These are phyloP conservation scores for Boletus subparvulus DNA, from an alignment of 768 basidiomycete genomes.

Conservation along the genomic window DNA sequence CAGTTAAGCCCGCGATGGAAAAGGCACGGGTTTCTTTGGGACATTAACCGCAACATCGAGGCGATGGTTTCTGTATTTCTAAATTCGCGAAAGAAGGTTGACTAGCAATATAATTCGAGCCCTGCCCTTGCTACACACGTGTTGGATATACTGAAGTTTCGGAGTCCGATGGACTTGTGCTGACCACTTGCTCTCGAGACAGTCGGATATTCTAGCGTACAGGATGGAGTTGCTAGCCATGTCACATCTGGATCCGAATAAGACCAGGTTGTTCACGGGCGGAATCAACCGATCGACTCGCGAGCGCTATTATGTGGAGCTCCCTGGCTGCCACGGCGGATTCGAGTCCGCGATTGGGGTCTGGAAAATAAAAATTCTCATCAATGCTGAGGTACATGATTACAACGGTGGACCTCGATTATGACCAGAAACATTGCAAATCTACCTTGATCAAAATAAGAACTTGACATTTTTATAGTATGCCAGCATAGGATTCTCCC, in stretches of 20 bases:
- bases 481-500: constrained; percentile 85
- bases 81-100: no score
- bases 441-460: constrained; percentile 56
- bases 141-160: no score
- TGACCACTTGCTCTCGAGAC: not conserved
- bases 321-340: not conserved
- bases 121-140: no score
- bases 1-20: no score
- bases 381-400: not conserved
- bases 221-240: not conserved
- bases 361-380: not conserved
- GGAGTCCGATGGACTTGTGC: no score
- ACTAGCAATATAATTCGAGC: no score
- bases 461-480: constrained; percentile 95
- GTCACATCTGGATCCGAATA: not conserved
- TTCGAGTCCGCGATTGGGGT: not conserved
- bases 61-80: no score
- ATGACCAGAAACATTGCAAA: not conserved
- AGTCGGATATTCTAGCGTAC: not conserved
- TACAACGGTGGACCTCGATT: not conserved
- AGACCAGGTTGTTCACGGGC: no score
- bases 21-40: not conserved
- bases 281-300: not conserved
- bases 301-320: not conserved
- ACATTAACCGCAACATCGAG: no score